Evolutionary conservation across 306 rosid species (phyloP).

Genomic region (Lathyrus oleraceus): DNA sequence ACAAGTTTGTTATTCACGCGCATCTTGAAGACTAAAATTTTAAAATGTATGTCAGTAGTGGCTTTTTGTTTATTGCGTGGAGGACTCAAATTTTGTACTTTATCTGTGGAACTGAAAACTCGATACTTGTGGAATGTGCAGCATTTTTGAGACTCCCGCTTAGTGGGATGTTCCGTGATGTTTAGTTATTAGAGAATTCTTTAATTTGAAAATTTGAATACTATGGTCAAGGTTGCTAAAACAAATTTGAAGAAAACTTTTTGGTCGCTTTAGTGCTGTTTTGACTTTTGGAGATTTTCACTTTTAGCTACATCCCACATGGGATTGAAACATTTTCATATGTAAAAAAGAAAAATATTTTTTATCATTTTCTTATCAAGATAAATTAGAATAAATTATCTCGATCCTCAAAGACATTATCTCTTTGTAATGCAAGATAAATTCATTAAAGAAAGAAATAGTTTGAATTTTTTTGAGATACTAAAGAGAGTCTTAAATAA

Average conservation of each 20-base stretch:
- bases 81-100: constrained; percentile 7
- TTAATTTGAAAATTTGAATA: constrained; percentile 36
- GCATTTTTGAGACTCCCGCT: constrained; percentile 33
- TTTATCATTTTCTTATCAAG: too few relatives aligned
- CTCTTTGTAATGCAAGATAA: too few relatives aligned
- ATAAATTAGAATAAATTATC: too few relatives aligned
- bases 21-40: too few relatives aligned
- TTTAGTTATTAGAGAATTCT: constrained; percentile 16
- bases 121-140: constrained; percentile 31
- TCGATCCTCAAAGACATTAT: too few relatives aligned
- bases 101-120: constrained; percentile 16
- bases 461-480: too few relatives aligned
- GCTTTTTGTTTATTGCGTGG: constrained; percentile 31
- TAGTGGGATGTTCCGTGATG: constrained; percentile 1
- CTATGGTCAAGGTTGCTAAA: constrained; percentile 27
- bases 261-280: constrained; percentile 16
- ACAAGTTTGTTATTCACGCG: too few relatives aligned
- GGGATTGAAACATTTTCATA: neutral
- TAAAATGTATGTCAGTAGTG: neutral
- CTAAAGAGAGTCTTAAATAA: too few relatives aligned
- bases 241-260: constrained; percentile 9
- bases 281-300: constrained; percentile 26
- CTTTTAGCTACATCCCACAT: constrained; percentile 44
- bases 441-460: too few relatives aligned
- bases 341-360: too few relatives aligned